Evolutionary conservation across 441 rosid genomes (phyloP), one percentile per base, ranked within the genome.

Genomic region (Jatropha multifida): DNA sequence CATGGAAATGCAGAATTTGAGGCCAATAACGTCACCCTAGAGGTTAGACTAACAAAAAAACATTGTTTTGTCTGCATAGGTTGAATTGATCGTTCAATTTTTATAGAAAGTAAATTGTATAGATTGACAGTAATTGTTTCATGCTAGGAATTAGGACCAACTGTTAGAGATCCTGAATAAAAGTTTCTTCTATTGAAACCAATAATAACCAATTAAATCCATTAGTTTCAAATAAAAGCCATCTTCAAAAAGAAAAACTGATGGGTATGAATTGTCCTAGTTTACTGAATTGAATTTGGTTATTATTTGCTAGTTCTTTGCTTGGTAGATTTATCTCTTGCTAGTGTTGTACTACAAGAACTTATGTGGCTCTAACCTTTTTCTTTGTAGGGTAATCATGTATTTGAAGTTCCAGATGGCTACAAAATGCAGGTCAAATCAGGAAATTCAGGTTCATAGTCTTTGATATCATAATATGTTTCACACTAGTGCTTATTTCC

Each of bases 1-100:
- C 94, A 92, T 68, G 99, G 99, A 75, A 93, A 92, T 84, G 92
- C 98, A 46, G 99, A 95, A 84, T 89, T 95, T 75, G 97, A 93
- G 87, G 99, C 98, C 68, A 77, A 69, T 71, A 78, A 90, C 65
- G 96, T 92, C 68, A 84, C 83, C 73, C 54, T 95, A 80, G 81
- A 93, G 97, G 97, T 94, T 78, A 82, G 74, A 70, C 65, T 58
- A 58, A 58, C 49, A 7, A 17, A 68, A 38, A 23, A 69, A 60
- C 23, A 5, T 6, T 20, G 11, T 67, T 58, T 42, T 58, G 18
- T 37, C 61, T 23, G 70, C 55, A n/a, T 17, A 40, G 27, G 4
- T 56, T 17, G 42, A 68, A 7, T 14, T 11, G n/a, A 41, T 68
- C 9, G 40, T 46, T 23, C 68, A 62, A 32, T 2, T 32, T 32